Conservation (phyloP, 2,329 filamentous ascomycete species). For the Madurella fahalii region DNA sequence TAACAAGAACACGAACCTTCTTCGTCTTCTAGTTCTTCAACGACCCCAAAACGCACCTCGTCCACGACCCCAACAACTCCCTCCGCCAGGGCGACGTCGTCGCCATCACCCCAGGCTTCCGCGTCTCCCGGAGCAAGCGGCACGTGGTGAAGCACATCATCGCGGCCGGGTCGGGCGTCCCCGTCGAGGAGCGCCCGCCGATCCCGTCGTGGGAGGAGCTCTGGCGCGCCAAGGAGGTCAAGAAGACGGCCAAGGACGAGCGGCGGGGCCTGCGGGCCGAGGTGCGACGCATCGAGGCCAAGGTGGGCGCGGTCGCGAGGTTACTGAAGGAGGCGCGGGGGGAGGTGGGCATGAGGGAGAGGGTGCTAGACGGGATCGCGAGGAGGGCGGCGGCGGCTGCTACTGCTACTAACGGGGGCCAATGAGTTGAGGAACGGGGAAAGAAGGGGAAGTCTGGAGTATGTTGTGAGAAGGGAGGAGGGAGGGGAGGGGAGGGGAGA, state of each 20-base stretch:
- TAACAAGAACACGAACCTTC: too few relatives aligned
- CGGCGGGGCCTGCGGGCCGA: constrained; percentile 33
- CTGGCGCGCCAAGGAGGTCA: constrained; percentile 49
- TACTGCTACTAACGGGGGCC: too few relatives aligned
- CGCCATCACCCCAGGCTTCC: constrained; percentile 62
- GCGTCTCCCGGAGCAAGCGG: constrained; percentile 61
- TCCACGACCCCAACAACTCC: constrained; percentile 74
- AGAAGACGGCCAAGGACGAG: constrained; percentile 55
- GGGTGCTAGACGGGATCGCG: constrained; percentile 4
- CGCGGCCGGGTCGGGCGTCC: constrained; percentile 56
- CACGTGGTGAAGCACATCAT: constrained; percentile 74
- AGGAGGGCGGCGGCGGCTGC: neutral
- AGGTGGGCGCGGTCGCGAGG: constrained; percentile 26
- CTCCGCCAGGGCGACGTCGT: constrained; percentile 72
- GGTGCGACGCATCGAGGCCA: constrained; percentile 8
- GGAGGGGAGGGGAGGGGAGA: too few relatives aligned
- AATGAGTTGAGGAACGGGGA: too few relatives aligned
- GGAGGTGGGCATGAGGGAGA: constrained; percentile 20
- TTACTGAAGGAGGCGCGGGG: constrained; percentile 23
- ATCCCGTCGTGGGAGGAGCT: constrained; percentile 63
- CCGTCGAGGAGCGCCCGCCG: constrained; percentile 61
- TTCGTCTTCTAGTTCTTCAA: constrained; percentile 64
- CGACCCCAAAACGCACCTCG: constrained; percentile 60
- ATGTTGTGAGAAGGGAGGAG: too few relatives aligned
- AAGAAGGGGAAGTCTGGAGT: too few relatives aligned